Evolutionary conservation across 139 green algal genomes (phyloP).

Genomic region (Ostreobium quekettii): DNA sequence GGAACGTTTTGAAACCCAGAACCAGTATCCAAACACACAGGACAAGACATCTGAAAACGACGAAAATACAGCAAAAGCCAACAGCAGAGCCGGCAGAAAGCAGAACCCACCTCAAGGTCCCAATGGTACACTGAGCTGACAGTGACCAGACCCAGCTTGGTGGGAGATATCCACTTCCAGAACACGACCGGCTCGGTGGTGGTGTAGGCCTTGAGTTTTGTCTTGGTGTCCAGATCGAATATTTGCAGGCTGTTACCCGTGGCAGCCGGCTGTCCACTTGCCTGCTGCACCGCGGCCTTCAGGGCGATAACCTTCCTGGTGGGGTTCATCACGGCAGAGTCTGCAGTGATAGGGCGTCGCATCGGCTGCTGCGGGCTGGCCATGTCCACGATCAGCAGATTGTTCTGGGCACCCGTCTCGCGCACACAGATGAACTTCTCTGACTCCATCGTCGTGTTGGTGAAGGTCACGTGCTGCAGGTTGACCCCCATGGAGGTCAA

Average conservation of each 20-base stretch:
- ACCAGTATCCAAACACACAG: neutral
- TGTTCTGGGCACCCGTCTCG: slow-evolving; percentile 68
- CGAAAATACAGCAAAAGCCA: no score
- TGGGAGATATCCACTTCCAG: slow-evolving; percentile 92
- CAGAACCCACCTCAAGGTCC: slow-evolving; percentile 73
- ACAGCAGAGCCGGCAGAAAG: neutral
- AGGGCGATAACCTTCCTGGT: slow-evolving; percentile 90
- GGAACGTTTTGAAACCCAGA: neutral
- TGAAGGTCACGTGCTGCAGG: slow-evolving; percentile 92
- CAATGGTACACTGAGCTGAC: slow-evolving; percentile 90
- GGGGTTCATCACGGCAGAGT: slow-evolving; percentile 93
- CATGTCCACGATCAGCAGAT: slow-evolving; percentile 14
- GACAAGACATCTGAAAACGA: neutral
- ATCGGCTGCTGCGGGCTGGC: slow-evolving; percentile 56
- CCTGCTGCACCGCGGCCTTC: slow-evolving; percentile 55
- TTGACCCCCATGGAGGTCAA: slow-evolving; percentile 80
- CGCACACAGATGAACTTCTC: slow-evolving; percentile 96
- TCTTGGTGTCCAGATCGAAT: slow-evolving; percentile 97
- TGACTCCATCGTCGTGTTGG: slow-evolving; percentile 92
- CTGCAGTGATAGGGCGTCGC: slow-evolving; percentile 89
- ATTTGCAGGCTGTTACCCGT: slow-evolving; percentile 88
- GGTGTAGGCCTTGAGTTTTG: slow-evolving; percentile 93
- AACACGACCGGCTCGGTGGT: slow-evolving; percentile 92
- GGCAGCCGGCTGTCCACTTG: slow-evolving; percentile 24
- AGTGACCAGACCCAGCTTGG: slow-evolving; percentile 87